Base-by-base conservation (phyloP, 164 flowering plant genomes). In the Chloranthus sessilifolius region DNA sequence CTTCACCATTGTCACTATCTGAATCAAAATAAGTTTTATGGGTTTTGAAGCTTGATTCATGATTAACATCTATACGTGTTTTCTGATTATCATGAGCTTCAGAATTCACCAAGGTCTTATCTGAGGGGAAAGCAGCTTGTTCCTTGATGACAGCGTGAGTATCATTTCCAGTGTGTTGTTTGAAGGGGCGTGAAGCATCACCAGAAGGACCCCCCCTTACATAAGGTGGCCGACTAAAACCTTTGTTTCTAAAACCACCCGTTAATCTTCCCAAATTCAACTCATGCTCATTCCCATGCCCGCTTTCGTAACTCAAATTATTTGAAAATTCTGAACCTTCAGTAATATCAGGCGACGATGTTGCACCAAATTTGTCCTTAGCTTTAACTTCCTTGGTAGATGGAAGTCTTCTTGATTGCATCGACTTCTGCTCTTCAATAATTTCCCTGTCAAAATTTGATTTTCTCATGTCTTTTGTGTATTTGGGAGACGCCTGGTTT, bases 161-260 rank as follows among this genome's bases (percentile, higher is more conserved):
- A 47, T 56, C 47, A 43, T 59, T 67, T 17, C 38, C 35, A 14
- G 52, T 47, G 48, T 66, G 35, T 52, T 49, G 43, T 48, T 23
- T 39, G 12, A 55, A 52, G 49, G 28, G 62, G 42, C 14, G 45
- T 44, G 68, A 58, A 56, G 30, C 37, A 54, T 72, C 60, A 29
- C 39, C 50, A 41, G 66, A 52, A 46, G 46, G 63, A 35, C 25
- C 61, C 57, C n/a, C 7, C 57, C 27, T 68, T 1, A 22, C 29
- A 59, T 75, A 85, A 43, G 80, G 78, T 29, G 82, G 89, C 39
- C n/a, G 66, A 35, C 21, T 68, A 45, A 52, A 46, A 34, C 72
- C 76, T 64, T 82, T 88, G 61, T 90, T 81, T 33, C 84, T 62
- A 36, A 76, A 49, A 46, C 98, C 98, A 62, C 98, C 97, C 1